Base-by-base conservation (phyloP, 2,329 filamentous ascomycete genomes). In the Monilinia fructigena region DNA sequence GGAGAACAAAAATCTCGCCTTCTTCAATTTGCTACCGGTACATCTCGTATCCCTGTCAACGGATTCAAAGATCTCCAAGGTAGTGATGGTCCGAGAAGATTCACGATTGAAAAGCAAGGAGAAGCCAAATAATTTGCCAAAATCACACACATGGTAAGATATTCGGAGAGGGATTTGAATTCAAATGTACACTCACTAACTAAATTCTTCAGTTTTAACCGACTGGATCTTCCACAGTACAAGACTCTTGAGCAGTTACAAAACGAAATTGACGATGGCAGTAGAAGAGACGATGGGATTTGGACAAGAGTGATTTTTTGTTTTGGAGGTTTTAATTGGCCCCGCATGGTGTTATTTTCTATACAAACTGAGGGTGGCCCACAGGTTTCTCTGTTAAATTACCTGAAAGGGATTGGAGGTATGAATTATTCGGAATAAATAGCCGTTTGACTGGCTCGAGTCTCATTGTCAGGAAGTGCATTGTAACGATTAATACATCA, bases 211-310 rank as follows among this genome's bases (percentile, higher is more conserved):
- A 96, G 93, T 81, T 99, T 99, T 85, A 99, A 99, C 79, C 93
- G 95, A 74, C 85, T 99, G 72, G 95, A 99, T 79, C 82, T 99
- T 60, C 95, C 95, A 52, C 89, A 92, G 38, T 99, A 99, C 78
- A 98, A 97, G 82, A 87, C 84, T 28, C 85, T 93, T 74, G 94
- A 98, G 70, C 86, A 86, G 73, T 83, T 99, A 72, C 90, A 94
- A 77, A 77, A 83, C 89, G 76, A 99, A 99, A 81, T 83, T 99
- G 74, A 95, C 93, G 8, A 96, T 97, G 79, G 95, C 95, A 35
- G 95, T 99, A 65, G 95, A 99, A 80, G 95, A 99, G 82, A 99
- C 95, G 0, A 93, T 99, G 83, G 95, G 95, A 69, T 99, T 99
- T 77, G 95, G 95, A 71, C 95, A 99, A 82, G 95, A 99, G 82